These are phyloP conservation scores for Nidula microcarpa DNA, from an alignment of 768 basidiomycete genomes.

Conservation along the genomic window DNA sequence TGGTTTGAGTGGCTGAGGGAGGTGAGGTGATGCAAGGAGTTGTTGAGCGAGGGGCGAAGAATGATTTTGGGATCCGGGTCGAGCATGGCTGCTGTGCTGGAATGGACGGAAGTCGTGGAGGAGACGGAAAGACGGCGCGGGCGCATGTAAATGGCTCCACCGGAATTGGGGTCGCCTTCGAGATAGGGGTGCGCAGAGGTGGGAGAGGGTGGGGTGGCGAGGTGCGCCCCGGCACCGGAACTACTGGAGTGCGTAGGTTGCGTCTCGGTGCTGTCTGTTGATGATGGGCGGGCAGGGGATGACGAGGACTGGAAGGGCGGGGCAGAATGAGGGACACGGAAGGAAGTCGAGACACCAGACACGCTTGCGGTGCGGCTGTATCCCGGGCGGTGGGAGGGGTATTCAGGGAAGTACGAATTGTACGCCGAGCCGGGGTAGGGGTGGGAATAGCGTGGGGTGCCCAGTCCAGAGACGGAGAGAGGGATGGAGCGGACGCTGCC, in stretches of 20 bases:
- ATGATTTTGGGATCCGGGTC: constrained; percentile 54
- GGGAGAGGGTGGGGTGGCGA: neutral
- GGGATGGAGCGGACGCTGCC: neutral
- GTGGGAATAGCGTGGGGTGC: constrained; percentile 20
- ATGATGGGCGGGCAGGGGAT: constrained; percentile 35
- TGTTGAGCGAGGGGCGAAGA: constrained; percentile 60
- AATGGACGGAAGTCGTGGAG: constrained; percentile 16
- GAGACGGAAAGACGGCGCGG: constrained; percentile 34
- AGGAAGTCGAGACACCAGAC: neutral
- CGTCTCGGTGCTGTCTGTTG: constrained; percentile 51
- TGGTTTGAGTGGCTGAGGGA: constrained; percentile 88
- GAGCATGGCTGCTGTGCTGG: constrained; percentile 13
- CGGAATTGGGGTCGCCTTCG: constrained; percentile 7
- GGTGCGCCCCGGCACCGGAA: constrained; percentile 1
- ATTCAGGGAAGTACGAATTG: constrained; percentile 4
- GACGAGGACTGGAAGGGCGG: constrained; percentile 8
- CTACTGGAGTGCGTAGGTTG: constrained; percentile 47
- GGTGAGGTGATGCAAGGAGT: constrained; percentile 80
- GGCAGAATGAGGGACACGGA: constrained; percentile 8
- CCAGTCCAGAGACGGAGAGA: constrained; percentile 14
- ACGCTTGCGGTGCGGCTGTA: constrained; percentile 7
- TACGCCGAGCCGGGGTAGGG: constrained; percentile 15
- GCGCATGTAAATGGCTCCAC: constrained; percentile 17
- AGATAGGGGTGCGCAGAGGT: constrained; percentile 1
- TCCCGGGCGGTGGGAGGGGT: neutral